Base-by-base conservation (phyloP, 208 protist genomes). In the Acanthamoeba healyi region DNA sequence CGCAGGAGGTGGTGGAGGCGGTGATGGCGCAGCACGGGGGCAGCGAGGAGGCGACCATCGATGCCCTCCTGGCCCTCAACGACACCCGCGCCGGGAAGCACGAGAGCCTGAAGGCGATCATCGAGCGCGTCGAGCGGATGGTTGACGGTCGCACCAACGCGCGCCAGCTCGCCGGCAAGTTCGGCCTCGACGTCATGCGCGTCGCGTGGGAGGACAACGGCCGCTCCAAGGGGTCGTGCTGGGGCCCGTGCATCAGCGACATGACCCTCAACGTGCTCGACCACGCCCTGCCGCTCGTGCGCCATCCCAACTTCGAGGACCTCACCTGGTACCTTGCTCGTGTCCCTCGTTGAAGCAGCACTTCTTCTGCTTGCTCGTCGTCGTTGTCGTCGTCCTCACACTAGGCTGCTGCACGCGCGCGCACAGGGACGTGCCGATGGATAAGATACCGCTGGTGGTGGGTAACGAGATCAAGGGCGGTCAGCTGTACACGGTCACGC, bases 381-480 rank as follows among this genome's bases (percentile, higher is more conserved):
- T n/a, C n/a, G n/a, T n/a, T n/a, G 17, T 56, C 67, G 29, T 77
- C 36, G 0, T 74, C 15, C 14, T 72, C 44, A 15, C 17, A 49
- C n/a, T n/a, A n/a, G n/a, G n/a, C n/a, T n/a, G n/a, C n/a, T n/a
- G n/a, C n/a, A n/a, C 15, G 49, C 12, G 63, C 26, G 9, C 63
- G 7, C 81, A 63, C 81, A 92, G 87, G 87, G 91, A 94, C 40
- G 91, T 94, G 70, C 70, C 61, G 51, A 94, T 94, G 70, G 91
- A 94, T 6, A 94, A 94, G 79, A 94, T 94, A n/a, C 91, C 91
- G 32, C 91, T 94, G 10, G 91, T 94, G 49, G 91, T 94, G 46
- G 91, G 91, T 32, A 94, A 94, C 72, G 91, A 94, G 61, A 32
- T 92, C 17, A 32, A 56, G 34, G 72, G 42, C 67, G 51, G 56